Conservation (phyloP, 2,329 filamentous ascomycete species). For the Trichoderma atrobrunneum region DNA sequence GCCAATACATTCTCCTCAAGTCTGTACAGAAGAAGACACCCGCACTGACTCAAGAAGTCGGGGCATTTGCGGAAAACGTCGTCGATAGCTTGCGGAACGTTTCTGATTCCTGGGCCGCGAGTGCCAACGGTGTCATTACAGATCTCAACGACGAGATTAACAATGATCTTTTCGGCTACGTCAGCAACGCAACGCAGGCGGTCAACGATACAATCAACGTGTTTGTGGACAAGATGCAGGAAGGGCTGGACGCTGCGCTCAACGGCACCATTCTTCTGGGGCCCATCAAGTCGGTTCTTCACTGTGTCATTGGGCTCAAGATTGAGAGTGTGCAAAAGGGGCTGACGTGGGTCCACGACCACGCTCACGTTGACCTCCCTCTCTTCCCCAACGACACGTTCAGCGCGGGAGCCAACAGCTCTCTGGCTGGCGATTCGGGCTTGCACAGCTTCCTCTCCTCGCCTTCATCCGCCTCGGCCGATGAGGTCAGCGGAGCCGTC, state of each 20-base stretch:
- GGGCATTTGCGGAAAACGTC: constrained; percentile 75
- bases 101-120: constrained; percentile 71
- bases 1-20: constrained; percentile 75
- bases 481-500: constrained; percentile 79
- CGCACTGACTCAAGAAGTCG: constrained; percentile 69
- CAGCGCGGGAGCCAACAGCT: constrained; percentile 69
- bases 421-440: constrained; percentile 55
- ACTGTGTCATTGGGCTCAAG: constrained; percentile 87
- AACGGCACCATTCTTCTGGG: constrained; percentile 76
- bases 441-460: constrained; percentile 73
- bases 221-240: constrained; percentile 75
- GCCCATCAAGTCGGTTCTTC: constrained; percentile 74
- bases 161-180: constrained; percentile 79
- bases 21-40: constrained; percentile 74
- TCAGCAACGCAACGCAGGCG: constrained; percentile 75
- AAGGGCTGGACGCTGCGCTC: constrained; percentile 73
- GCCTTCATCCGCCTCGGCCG: constrained; percentile 67
- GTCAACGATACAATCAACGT: constrained; percentile 82
- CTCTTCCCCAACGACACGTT: constrained; percentile 77
- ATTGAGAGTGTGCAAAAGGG: constrained; percentile 79
- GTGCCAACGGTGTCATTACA: constrained; percentile 70
- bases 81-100: constrained; percentile 69
- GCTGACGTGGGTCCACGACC: constrained; percentile 87
- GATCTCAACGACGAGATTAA: constrained; percentile 77
- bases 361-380: constrained; percentile 81